Evolutionary conservation across 2,329 filamentous ascomycete genomes (phyloP), one percentile per base, ranked within the genome.

Genomic region (Tolypocladium guangdongense): DNA sequence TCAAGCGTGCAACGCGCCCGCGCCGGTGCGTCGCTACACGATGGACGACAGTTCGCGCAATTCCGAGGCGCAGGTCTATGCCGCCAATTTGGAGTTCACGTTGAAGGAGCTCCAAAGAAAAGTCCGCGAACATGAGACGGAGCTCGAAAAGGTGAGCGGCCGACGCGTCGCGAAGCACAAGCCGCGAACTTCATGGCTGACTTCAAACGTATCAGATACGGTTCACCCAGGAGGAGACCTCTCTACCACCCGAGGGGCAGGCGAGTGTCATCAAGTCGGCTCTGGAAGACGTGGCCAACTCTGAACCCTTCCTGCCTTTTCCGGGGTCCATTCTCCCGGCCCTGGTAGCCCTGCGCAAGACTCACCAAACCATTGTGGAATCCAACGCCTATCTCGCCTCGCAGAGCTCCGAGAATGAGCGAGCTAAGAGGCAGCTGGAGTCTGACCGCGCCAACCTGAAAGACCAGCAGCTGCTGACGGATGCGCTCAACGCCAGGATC

Each of bases 251-350:
- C 24, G 60, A 60, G n/a, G 65, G 59, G 22, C 67, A 70, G 50
- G 60, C 63, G 18, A 59, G 58, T 37, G 69, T 80, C 39, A 75
- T 90, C 63, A 83, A 81, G 60, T 71, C 75, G 50, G 87, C 86
- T 3, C 89, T 90, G 61, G 77, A 82, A 51, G 76, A 78, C 18
- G 71, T 90, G 48, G 77, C 81, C 14, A 71, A 78, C 45, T 75
- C 78, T 16, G 77, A 83, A 51, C 84, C 86, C 10, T 82, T 82
- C 59, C 71, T 92, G 24, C 88, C 88, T 3, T 74, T 77, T 27
- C 72, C 81, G 11, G 80, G 78, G 50, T 92, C 88, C 22, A 75
- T 84, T 7, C 68, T 93, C 7, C 87, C 88, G 4, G 81, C 84
- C 7, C 73, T 95, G 5, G 66, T 93, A 41, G 87, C 88, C 7